Base-by-base conservation (phyloP, 805 yeast genomes). In the Ogataea nakhonphanomensis region DNA sequence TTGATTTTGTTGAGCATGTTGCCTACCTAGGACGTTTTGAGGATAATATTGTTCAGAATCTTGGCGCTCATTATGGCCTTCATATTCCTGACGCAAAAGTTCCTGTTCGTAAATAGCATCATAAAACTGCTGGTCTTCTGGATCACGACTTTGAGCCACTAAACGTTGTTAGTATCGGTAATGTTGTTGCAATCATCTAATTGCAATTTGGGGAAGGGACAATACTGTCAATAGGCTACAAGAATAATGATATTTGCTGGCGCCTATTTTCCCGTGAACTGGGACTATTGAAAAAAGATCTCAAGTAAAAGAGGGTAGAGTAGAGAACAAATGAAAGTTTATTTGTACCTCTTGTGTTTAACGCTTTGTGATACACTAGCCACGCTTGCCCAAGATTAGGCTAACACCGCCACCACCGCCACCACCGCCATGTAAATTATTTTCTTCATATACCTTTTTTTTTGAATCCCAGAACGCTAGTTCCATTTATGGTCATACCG, bases 91-190 rank as follows among this genome's bases (percentile, higher is more conserved):
- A 11, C 37, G 30, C 13, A 40, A 30, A 20, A 37, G 30, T 28
- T 41, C 46, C 14, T 44, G 44, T 10, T 39, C 46, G 28, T 40
- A 41, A 11, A 35, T 39, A 10, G 48, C 45, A 32, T 37, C 51
- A 33, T 47, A 47, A 21, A 37, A 39, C 24, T 38, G 37, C 17
- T 41, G 33, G 22, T 39, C 51, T 10, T 43, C 46, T 8, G 43
- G 37, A 17, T 44, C 42, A 15, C 41, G 24, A 28, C 23, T 20
- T 25, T 39, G 9, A 39, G 37, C 46, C 45, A 44, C 48, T 47
- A 41, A 10, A 32, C n/a, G 3, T 15, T 9, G 37, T 46, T 46
- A 46, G 50, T 46, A 46, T 15, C 13, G 8, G 20, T 17, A 17
- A 17, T 3, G 5, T 17, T 17, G 20, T 17, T 17, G 20, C 20